A percentile compares a stretch with the other conserved stretches of the same genome.
Evolutionary conservation across 768 basidiomycete species (phyloP).

Genomic region (Trametes elegans): DNA sequence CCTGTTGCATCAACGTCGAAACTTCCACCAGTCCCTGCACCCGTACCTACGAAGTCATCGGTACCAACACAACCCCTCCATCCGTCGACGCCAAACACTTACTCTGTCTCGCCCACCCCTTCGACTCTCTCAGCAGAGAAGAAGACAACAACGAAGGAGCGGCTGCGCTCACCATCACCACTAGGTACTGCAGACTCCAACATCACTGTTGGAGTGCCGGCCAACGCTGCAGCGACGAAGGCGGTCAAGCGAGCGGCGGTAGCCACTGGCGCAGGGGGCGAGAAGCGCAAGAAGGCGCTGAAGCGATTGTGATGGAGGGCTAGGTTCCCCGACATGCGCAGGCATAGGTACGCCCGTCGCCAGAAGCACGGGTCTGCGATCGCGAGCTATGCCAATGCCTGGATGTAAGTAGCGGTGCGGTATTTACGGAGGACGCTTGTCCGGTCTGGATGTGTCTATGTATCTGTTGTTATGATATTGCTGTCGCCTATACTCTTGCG

Average conservation of each 20-base stretch:
- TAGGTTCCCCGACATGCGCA: not conserved
- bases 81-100: constrained; percentile 38
- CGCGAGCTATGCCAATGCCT: not conserved
- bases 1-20: constrained; percentile 25
- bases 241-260: constrained; percentile 68
- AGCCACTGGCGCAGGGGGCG: constrained; percentile 50
- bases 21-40: constrained; percentile 28
- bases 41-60: constrained; percentile 36
- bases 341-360: not conserved
- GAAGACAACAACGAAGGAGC: constrained; percentile 44
- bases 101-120: constrained; percentile 39
- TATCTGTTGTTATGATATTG: constrained; percentile 16
- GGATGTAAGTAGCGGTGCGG: not conserved
- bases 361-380: no score
- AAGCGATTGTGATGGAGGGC: constrained; percentile 58
- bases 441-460: constrained; percentile 6
- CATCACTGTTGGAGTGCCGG: constrained; percentile 35
- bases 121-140: constrained; percentile 30
- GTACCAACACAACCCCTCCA: constrained; percentile 39
- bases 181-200: constrained; percentile 72
- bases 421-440: constrained; percentile 1
- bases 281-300: constrained; percentile 88
- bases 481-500: no score
- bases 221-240: constrained; percentile 45
- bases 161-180: constrained; percentile 67